Evolutionary conservation across 2,329 filamentous ascomycete genomes (phyloP).

Genomic region (Diplodia corticola): DNA sequence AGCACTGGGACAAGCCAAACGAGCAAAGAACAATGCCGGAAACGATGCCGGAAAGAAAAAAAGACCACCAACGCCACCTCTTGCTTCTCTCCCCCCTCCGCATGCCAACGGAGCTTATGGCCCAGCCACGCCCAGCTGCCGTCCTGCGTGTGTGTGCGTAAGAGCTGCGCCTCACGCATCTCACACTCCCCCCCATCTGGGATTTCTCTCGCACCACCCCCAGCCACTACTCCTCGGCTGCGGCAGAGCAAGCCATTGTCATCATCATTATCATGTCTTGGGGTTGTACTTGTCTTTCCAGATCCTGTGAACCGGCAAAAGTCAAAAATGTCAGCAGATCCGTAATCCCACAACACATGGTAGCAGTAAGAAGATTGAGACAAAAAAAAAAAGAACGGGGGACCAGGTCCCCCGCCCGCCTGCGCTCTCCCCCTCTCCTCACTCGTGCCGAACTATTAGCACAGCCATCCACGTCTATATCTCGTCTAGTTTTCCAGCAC

Average conservation of each 20-base stretch:
- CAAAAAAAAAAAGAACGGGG: not conserved
- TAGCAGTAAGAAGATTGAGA: not conserved
- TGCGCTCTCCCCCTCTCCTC: not conserved
- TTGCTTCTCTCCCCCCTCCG: not conserved
- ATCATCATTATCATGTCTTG: conserved; percentile 36
- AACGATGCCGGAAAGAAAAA: not conserved
- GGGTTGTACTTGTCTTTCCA: conserved; percentile 94
- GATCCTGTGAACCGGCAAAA: conserved; percentile 64
- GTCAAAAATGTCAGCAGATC: conserved; percentile 1
- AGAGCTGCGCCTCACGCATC: not conserved
- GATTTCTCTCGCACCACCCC: not conserved
- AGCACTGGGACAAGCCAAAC: not conserved
- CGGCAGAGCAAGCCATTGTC: not conserved
- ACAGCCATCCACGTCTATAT: not conserved
- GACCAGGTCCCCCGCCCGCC: not conserved
- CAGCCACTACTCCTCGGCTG: not conserved
- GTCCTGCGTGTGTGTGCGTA: not conserved
- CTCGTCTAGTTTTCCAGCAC: not conserved
- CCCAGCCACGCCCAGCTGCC: not conserved
- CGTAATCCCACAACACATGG: not conserved
- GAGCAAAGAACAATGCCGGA: not conserved
- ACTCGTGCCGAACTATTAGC: not conserved
- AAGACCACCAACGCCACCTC: not conserved
- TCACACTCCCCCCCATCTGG: not conserved
- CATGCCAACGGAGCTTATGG: not conserved